These are phyloP conservation scores for Rhizopogon vulgaris DNA, from an alignment of 768 basidiomycete genomes.

Conservation along the genomic window DNA sequence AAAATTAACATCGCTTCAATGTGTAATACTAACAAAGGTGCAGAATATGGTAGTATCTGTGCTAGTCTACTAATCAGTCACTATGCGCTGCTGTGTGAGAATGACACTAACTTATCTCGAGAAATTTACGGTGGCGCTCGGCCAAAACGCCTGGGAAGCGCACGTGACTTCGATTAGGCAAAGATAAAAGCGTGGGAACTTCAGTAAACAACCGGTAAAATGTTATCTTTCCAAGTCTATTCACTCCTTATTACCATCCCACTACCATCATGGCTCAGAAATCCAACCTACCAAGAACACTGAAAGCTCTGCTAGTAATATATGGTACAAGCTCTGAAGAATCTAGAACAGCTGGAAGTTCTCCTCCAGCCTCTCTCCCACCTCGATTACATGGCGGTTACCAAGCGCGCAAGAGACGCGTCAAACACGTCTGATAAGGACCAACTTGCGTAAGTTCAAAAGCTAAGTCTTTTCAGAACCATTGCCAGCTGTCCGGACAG, in stretches of 20 bases:
- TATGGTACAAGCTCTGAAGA: neutral
- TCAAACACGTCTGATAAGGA: neutral
- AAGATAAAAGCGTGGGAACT: no score
- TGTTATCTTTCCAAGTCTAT: no score
- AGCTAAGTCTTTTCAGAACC: neutral
- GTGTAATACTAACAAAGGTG: constrained; percentile 5
- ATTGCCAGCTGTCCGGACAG: neutral
- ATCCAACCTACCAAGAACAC: no score
- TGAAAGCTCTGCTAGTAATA: no score
- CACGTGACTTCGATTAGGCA: no score
- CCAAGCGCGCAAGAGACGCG: neutral
- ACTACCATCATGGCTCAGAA: neutral
- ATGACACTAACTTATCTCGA: constrained; percentile 17
- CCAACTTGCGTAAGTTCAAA: neutral
- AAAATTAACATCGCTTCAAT: neutral
- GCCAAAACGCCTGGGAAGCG: no score
- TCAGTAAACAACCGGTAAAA: no score
- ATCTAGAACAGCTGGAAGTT: neutral
- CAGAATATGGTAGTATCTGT: constrained; percentile 10
- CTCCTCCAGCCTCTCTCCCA: neutral
- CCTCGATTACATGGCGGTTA: no score
- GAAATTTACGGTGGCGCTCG: no score
- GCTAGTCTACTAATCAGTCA: neutral
- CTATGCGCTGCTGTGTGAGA: neutral
- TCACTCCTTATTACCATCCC: neutral